Percentiles rank a stretch among this genome's conserved stretches.
phyloP scores from a whole-genome alignment of 2,329 filamentous ascomycete species.

The Biscogniauxia sp. region DNA sequence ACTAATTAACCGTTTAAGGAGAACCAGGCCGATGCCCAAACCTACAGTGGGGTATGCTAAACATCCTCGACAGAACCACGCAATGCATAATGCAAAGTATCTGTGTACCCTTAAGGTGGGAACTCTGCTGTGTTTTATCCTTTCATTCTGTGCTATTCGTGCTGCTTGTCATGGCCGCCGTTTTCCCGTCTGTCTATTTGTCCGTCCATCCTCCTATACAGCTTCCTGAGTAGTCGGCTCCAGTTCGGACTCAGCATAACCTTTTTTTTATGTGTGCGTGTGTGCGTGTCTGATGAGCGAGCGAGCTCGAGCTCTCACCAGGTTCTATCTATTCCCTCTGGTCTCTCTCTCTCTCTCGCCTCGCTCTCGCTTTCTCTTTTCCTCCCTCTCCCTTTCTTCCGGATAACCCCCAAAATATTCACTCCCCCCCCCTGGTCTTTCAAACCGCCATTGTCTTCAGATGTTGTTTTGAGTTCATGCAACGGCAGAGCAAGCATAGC shows the following conservation, averaged over 20 bases:
- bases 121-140: conserved; percentile 24
- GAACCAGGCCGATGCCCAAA: conserved; percentile 28
- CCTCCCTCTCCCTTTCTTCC: background rate
- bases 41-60: conserved; percentile 35
- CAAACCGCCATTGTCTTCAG: conserved; percentile 32
- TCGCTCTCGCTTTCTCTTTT: background rate
- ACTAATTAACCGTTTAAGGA: conserved; percentile 21
- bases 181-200: conserved; percentile 22
- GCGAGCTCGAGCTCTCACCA: conserved; percentile 17
- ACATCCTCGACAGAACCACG: conserved; percentile 30
- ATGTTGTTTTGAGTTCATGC: conserved; percentile 32
- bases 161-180: conserved; percentile 18
- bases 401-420: conserved; percentile 24
- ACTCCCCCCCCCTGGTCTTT: conserved; percentile 24
- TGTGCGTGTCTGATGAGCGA: no score
- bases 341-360: conserved; percentile 9
- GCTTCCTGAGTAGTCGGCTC: conserved; percentile 14
- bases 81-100: conserved; percentile 35
- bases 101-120: conserved; percentile 31
- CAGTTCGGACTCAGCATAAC: conserved; percentile 24
- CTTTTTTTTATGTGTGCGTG: conserved; percentile 5
- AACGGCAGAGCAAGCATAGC: conserved; percentile 31
- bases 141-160: conserved; percentile 13
- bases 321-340: no score
- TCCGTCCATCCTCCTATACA: conserved; percentile 17